phyloP scores from a whole-genome alignment of 2,329 filamentous ascomycete genomes.

The Botrytis medusae region DNA sequence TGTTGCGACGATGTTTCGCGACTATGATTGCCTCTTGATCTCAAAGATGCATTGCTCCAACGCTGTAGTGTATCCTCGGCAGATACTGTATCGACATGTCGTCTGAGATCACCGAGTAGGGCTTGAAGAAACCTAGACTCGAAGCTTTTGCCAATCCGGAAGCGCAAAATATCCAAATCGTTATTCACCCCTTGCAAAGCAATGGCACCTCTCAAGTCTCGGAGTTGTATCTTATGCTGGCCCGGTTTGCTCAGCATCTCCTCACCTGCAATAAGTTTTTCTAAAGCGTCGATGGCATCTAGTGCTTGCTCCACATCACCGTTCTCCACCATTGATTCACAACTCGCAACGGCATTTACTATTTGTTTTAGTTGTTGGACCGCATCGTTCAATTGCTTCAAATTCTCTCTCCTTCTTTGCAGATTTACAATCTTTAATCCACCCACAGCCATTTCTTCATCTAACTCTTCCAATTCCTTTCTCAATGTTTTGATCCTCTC shows the following conservation, averaged over 20 bases:
- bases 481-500: conserved; percentile 78
- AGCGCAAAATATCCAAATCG: conserved; percentile 73
- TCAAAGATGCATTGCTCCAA: conserved; percentile 77
- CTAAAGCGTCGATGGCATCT: conserved; percentile 72
- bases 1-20: conserved; percentile 63
- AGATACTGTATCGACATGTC: conserved; percentile 75
- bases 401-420: conserved; percentile 77
- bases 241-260: conserved; percentile 40
- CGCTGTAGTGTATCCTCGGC: conserved; percentile 73
- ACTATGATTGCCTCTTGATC: conserved; percentile 62
- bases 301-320: conserved; percentile 83
- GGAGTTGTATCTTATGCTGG: conserved; percentile 42
- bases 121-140: conserved; percentile 77
- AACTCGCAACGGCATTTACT: conserved; percentile 70
- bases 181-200: conserved; percentile 78
- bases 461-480: conserved; percentile 75
- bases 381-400: conserved; percentile 77
- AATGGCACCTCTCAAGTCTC: conserved; percentile 73
- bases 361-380: conserved; percentile 80
- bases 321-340: conserved; percentile 77
- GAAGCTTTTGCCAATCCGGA: conserved; percentile 82
- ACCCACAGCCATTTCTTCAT: conserved; percentile 81
- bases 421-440: conserved; percentile 85
- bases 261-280: conserved; percentile 77
- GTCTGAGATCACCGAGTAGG: conserved; percentile 74